Evolutionary conservation across 2,329 filamentous ascomycete genomes (phyloP), one percentile per base, ranked within the genome.

Genomic region (Massarina eburnea): DNA sequence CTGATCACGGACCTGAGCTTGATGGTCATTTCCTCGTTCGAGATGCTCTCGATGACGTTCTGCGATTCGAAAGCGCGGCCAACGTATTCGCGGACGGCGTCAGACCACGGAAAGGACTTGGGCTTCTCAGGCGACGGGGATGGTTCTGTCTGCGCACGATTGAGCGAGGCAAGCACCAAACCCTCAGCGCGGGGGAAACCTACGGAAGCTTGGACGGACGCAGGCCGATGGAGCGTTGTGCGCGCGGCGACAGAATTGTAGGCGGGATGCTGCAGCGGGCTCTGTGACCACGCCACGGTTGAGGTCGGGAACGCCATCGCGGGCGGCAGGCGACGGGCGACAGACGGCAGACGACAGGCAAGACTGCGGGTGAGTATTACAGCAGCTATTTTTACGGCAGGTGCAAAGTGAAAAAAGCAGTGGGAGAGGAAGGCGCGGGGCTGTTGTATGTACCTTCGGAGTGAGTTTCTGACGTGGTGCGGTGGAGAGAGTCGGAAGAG

Each of bases 1-100:
- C 86, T 89, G 67, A 99, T 96, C 57, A 91, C 86, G 49, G 85
- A 76, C 71, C 92, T 96, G 53, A 99, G 76, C 65, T 91, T 95
- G 49, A 78, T 76, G 70, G 96, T 88, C 78, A 96, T 86, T 46
- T 95, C 90, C 42, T 78, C 62, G 40, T 57, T 57, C n/a, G 63
- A 64, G 46, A 79, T 73, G 46, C 69, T 73, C 12, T 65, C 51
- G 32, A 76, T 68, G 29, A 61, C 58, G 65, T 91, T 88, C 47
- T 84, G 81, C 20, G 83, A 81, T 40, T 88, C 83, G 67, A 97
- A 97, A 20, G 91, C 91, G 63, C 91, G 85, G 62, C 91, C 86
- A 24, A 97, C 92, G 73, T 96, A 97, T 55, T 80, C 78, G 59
- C 91, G 88, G 49, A 97, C 89, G n/a, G 86, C 82, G 34, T 82